A percentile compares a stretch with the other conserved stretches of the same genome.
Evolutionary conservation across 2,329 filamentous ascomycete genomes (phyloP).

Genomic region (Fusarium miscanthi): DNA sequence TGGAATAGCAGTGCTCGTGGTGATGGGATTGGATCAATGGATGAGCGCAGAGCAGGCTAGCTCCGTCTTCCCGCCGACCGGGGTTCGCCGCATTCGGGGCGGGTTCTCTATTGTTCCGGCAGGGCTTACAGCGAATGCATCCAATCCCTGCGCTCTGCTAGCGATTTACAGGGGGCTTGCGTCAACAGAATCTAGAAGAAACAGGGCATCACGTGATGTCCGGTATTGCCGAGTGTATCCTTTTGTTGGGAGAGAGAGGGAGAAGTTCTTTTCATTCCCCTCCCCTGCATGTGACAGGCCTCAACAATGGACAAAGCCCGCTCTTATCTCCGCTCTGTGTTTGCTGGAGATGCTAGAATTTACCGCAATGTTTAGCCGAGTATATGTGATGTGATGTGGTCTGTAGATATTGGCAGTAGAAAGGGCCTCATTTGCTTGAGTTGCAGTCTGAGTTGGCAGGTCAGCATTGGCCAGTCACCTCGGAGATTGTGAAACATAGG

Average conservation of each 20-base stretch:
- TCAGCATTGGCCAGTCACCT: conserved; percentile 24
- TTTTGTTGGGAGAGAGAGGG: conserved; percentile 30
- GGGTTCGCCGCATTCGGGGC: conserved; percentile 29
- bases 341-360: not conserved
- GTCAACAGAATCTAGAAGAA: conserved; percentile 32
- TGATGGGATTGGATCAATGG: conserved; percentile 35
- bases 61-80: conserved; percentile 37
- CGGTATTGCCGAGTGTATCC: conserved; percentile 33
- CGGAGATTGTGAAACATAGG: conserved; percentile 28
- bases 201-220: conserved; percentile 17
- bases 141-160: conserved; percentile 33
- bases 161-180: conserved; percentile 26
- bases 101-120: conserved; percentile 14
- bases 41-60: conserved; percentile 41
- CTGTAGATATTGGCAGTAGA: not conserved
- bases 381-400: not conserved
- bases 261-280: not conserved
- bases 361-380: conserved; percentile 15
- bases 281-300: conserved; percentile 32
- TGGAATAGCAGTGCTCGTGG: conserved; percentile 32
- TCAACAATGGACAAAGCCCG: conserved; percentile 35
- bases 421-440: conserved; percentile 16
- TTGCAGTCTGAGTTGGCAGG: conserved; percentile 29
- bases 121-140: conserved; percentile 11
- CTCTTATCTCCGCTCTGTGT: conserved; percentile 31